Base-by-base conservation (phyloP, 495 filamentous ascomycete species). In the Penicillium odoratum region DNA sequence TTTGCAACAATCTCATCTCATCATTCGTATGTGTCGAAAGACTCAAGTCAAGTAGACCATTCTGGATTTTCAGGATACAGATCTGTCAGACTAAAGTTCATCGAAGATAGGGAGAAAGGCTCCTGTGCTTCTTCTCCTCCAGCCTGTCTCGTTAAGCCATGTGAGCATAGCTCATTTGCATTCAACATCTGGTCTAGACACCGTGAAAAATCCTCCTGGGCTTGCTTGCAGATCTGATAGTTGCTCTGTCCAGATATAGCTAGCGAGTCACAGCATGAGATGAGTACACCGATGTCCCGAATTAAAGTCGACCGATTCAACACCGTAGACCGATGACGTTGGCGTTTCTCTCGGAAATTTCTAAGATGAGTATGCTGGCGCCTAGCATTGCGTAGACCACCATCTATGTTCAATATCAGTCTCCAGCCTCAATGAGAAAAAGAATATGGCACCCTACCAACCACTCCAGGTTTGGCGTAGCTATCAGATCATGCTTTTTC, bases 211-310 rank as follows among this genome's bases (percentile, higher is more conserved):
- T 42, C 36, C n/a, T n/a, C 16, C 10, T 52, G 49, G 16, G 49
- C 49, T 40, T 52, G 49, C n/a, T 52, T 36, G 49, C 49, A 52
- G 16, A 52, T 52, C 26, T 52, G 33, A 40, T 52, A 52, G 26
- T 52, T 52, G 4, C 49, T 52, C 26, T 52, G 49, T 4, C 49
- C 49, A 15, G 49, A 38, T 29, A 38, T 33, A 25, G 49, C 36
- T 33, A 52, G 15, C 15, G 34, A 52, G 26, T 52, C 49, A 28
- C 49, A 52, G 36, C 49, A 52, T 18, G 49, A 52, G 18, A 52
- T 52, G n/a, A 52, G 26, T 5, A 52, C 33, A 15, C 44, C 28
- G 4, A 46, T 46, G 9, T 46, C 21, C 44, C 28, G 44, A 26
- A 46, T 46, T 8, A 26, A 11, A 11, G 44, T 26, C 21, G 44